Conservation (phyloP, 176 grass and related monocot genomes). For the Typha latifolia region DNA sequence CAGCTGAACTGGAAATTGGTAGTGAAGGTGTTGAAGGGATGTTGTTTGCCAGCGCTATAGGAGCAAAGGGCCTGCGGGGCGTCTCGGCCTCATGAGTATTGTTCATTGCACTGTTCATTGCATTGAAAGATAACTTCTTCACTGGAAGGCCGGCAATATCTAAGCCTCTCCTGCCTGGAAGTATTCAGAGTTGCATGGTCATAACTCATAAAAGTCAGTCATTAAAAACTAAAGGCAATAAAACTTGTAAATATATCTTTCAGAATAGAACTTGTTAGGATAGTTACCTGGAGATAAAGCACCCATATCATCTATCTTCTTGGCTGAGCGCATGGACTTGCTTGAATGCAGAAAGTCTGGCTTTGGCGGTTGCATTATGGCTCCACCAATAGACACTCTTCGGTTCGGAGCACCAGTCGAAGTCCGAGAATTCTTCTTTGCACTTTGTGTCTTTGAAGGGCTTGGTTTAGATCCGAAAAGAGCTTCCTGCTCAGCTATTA, state of each 20-base stretch:
- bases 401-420: constrained; percentile 30
- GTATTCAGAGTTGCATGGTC: background rate
- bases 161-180: constrained; percentile 40
- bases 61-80: constrained; percentile 47
- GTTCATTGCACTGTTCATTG: constrained; percentile 19
- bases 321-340: constrained; percentile 38
- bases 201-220: background rate
- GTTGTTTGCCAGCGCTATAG: constrained; percentile 21
- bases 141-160: constrained; percentile 29
- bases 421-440: constrained; percentile 40
- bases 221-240: too few relatives aligned
- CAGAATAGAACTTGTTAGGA: too few relatives aligned
- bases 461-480: constrained; percentile 70
- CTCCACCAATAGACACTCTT: constrained; percentile 69
- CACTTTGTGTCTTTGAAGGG: constrained; percentile 49
- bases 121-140: constrained; percentile 52
- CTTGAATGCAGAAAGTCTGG: constrained; percentile 31
- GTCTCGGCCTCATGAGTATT: constrained; percentile 25
- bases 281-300: constrained; percentile 45
- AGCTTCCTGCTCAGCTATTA: constrained; percentile 61
- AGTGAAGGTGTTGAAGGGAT: constrained; percentile 20
- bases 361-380: constrained; percentile 36
- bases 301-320: constrained; percentile 36
- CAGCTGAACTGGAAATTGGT: background rate
- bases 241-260: too few relatives aligned